Evolutionary conservation across 208 protist species (phyloP), one percentile per base, ranked within the genome.

Genomic region (Trypanosoma theileri): DNA sequence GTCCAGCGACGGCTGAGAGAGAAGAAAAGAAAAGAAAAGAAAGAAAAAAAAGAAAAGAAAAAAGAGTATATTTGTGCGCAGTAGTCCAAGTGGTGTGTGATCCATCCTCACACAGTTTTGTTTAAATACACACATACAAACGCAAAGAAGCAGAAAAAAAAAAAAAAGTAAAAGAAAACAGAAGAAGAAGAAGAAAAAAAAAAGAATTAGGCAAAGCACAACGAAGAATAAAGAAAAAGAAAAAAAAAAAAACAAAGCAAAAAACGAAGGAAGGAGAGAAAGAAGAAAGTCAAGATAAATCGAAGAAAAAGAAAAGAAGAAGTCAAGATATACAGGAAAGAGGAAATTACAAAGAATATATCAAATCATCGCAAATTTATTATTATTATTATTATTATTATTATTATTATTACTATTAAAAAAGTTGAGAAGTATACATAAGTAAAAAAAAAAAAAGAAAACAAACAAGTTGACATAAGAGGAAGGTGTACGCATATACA

Each of bases 131-230:
- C 28, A 35, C 28, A 35, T 35, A 35, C 28, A 35, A 35, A 35
- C 28, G 28, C 28, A 35, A 35, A 35, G 28, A 35, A 48, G 11
- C 10, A 56, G n/a, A n/a, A 44, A 52, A 52, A 65, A 41, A 65
- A 19, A 65, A 46, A 52, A 52, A 55, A 52, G 59, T 26, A 10
- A 26, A 55, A 64, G 45, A n/a, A 40, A 56, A 45, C 53, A 66
- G 48, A 66, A 55, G n/a, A 54, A 51, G 14, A 35, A 64, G 12
- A 45, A 45, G 11, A 11, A 48, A n/a, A 48, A 11, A 48, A 48
- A 48, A 48, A 9, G 44, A 17, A 17, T n/a, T 48, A n/a, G 3
- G 44, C 44, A n/a, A 48, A n/a, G 16, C 10, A 48, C 9, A 3
- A 48, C 2, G 11, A 17, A 48, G 16, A 48, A 48, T 14, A n/a